Evolutionary conservation across 2,329 filamentous ascomycete species (phyloP).

Genomic region (Colletotrichum cereale): DNA sequence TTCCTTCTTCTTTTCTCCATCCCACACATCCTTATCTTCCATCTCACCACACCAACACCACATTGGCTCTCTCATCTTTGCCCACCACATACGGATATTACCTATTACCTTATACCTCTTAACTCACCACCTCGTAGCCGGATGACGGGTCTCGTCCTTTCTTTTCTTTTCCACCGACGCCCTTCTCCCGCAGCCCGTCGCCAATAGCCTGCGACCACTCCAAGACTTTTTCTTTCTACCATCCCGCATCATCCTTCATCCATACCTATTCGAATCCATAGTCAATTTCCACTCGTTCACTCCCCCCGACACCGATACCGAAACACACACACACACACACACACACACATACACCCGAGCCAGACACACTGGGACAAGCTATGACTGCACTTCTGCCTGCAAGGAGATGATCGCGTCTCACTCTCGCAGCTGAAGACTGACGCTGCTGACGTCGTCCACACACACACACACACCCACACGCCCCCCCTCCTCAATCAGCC

Average conservation of each 20-base stretch:
- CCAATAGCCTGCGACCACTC: constrained; percentile 10
- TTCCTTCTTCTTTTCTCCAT: neutral
- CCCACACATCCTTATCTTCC: neutral
- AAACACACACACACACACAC: neutral
- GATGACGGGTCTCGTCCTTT: neutral
- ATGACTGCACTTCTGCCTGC: constrained; percentile 35
- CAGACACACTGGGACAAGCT: constrained; percentile 10
- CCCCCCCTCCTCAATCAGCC: neutral
- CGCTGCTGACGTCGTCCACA: constrained; percentile 22
- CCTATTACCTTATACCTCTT: neutral
- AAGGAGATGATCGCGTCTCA: constrained; percentile 40
- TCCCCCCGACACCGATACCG: constrained; percentile 1
- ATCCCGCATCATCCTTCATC: neutral
- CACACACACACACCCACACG: neutral
- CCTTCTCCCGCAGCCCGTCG: neutral
- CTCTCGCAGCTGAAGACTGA: constrained; percentile 30
- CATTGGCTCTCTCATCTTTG: neutral
- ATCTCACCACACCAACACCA: neutral
- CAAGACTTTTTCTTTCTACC: constrained; percentile 6
- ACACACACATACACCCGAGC: neutral
- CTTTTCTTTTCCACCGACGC: neutral
- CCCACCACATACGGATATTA: neutral
- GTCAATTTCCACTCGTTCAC: constrained; percentile 2
- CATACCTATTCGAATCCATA: neutral
- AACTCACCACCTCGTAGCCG: neutral